Evolutionary conservation across 805 yeast genomes (phyloP).

Genomic region (Ogataea nitratoaversa): DNA sequence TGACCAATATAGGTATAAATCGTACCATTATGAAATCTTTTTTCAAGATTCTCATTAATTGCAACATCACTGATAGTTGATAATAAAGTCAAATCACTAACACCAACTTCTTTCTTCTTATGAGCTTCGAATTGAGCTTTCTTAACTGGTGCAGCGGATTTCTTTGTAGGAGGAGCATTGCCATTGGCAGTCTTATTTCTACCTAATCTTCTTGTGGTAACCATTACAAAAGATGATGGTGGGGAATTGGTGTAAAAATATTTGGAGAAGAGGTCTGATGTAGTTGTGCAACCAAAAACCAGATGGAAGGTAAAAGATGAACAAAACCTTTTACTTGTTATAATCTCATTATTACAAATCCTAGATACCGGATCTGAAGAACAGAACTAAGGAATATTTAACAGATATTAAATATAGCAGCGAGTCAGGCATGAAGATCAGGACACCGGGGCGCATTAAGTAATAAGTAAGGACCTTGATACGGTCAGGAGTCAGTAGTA

Average conservation of each 20-base stretch:
- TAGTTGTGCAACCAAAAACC: too few species aligned
- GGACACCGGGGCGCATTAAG: too few species aligned
- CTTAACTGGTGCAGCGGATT: slow-evolving; percentile 50
- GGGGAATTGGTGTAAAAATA: neutral
- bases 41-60: slow-evolving; percentile 85
- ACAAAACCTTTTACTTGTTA: too few species aligned
- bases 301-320: too few species aligned
- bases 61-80: slow-evolving; percentile 88
- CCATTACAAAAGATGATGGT: neutral
- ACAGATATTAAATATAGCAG: too few species aligned
- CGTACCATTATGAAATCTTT: slow-evolving; percentile 82
- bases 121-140: slow-evolving; percentile 87
- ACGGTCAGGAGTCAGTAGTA: too few species aligned
- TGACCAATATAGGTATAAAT: slow-evolving; percentile 94
- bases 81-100: slow-evolving; percentile 85
- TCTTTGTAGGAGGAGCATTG: slow-evolving; percentile 45
- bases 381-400: too few species aligned
- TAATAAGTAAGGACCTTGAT: too few species aligned
- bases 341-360: too few species aligned
- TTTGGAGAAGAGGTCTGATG: neutral
- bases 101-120: slow-evolving; percentile 97
- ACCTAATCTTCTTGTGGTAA: slow-evolving; percentile 57
- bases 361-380: too few species aligned
- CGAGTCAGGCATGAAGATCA: too few species aligned
- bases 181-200: slow-evolving; percentile 43